phyloP scores from a whole-genome alignment of 176 grass and related monocot species.

The Hordeum marinum region DNA sequence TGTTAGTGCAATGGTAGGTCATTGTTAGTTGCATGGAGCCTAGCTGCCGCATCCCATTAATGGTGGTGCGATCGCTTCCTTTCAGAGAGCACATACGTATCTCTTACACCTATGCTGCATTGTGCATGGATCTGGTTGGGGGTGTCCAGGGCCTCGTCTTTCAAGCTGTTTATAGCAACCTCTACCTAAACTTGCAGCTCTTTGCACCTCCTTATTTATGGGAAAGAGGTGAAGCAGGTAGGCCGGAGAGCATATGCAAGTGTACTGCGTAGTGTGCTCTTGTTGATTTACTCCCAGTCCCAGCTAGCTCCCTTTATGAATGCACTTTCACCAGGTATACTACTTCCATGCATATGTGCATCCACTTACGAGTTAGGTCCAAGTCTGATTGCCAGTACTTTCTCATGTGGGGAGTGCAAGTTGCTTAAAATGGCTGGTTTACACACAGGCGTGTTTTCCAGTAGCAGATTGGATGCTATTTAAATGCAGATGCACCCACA shows the following conservation, averaged over 20 bases:
- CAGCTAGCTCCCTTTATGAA: background rate
- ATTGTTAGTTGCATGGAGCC: constrained; percentile 32
- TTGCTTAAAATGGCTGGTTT: background rate
- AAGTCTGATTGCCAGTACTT: background rate
- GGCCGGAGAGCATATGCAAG: background rate
- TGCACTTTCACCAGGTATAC: background rate
- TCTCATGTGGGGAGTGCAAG: constrained; percentile 1
- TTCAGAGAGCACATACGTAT: constrained; percentile 20
- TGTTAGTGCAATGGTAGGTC: background rate
- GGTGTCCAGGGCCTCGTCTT: constrained; percentile 23
- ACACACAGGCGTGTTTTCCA: background rate
- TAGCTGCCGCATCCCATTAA: constrained; percentile 9
- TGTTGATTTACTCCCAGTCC: constrained; percentile 2
- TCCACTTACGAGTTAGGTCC: constrained; percentile 22
- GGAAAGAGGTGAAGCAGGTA: constrained; percentile 19
- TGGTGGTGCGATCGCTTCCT: constrained; percentile 14
- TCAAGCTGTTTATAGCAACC: constrained; percentile 11
- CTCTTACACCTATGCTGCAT: constrained; percentile 19
- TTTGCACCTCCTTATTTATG: constrained; percentile 35
- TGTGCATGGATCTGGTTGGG: constrained; percentile 33
- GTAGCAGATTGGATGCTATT: background rate
- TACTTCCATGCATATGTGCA: constrained; percentile 8
- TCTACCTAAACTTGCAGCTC: constrained; percentile 46
- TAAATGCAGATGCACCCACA: background rate
- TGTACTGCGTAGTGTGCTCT: constrained; percentile 2